Percentiles rank a stretch among this genome's conserved stretches.
These are phyloP conservation scores for Microcyclospora tardicrescens DNA, from an alignment of 2,329 filamentous ascomycete species.

Conservation along the genomic window DNA sequence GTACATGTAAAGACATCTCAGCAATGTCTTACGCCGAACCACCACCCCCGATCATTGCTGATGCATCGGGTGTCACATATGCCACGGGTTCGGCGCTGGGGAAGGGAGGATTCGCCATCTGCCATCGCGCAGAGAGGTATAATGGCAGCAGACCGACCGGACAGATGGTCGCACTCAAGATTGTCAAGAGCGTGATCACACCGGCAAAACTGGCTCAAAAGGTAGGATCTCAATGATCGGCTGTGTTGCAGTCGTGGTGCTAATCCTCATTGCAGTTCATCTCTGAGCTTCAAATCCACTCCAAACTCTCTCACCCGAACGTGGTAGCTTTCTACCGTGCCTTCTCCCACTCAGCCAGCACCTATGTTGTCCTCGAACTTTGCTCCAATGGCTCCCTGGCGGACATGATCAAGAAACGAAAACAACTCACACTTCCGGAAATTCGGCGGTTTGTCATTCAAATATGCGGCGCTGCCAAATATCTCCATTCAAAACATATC, in stretches of 20 bases:
- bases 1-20: not conserved
- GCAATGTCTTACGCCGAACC: slow-evolving; percentile 33
- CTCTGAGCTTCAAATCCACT: slow-evolving; percentile 90
- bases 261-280: slow-evolving; percentile 41
- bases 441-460: slow-evolving; percentile 89
- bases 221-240: slow-evolving; percentile 31
- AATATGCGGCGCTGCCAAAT: slow-evolving; percentile 93
- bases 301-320: slow-evolving; percentile 90
- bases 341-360: slow-evolving; percentile 78
- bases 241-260: not conserved
- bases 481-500: slow-evolving; percentile 89
- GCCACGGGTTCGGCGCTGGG: slow-evolving; percentile 61
- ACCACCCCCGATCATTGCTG: slow-evolving; percentile 46
- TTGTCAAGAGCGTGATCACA: slow-evolving; percentile 69
- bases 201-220: slow-evolving; percentile 73
- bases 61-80: slow-evolving; percentile 61
- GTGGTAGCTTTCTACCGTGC: slow-evolving; percentile 92
- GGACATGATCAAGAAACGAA: slow-evolving; percentile 92
- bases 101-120: slow-evolving; percentile 73
- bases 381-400: slow-evolving; percentile 93
- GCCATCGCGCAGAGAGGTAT: slow-evolving; percentile 57
- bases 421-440: slow-evolving; percentile 82
- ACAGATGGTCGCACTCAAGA: slow-evolving; percentile 63
- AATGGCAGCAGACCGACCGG: slow-evolving; percentile 43
- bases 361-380: slow-evolving; percentile 86